These are phyloP conservation scores for Mycena rosella DNA, from an alignment of 768 basidiomycete genomes.

Conservation along the genomic window DNA sequence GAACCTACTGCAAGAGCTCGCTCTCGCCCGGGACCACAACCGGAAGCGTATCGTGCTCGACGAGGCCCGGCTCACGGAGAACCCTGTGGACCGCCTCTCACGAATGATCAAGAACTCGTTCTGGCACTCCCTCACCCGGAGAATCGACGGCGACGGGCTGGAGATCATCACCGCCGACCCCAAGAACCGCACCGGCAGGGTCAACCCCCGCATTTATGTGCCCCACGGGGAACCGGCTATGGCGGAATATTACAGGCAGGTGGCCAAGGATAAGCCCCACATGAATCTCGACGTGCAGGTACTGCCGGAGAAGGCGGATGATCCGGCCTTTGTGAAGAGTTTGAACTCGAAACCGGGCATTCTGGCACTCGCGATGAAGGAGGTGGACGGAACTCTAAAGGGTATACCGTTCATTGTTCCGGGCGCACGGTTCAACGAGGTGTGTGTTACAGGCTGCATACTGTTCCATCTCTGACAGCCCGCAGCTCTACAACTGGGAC, in stretches of 20 bases:
- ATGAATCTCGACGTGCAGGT: conserved; percentile 94
- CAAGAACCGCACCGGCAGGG: conserved; percentile 93
- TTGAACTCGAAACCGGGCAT: conserved; percentile 96
- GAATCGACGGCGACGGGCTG: conserved; percentile 96
- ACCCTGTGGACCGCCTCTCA: conserved; percentile 95
- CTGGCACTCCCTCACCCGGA: conserved; percentile 96
- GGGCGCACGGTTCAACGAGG: conserved; percentile 95
- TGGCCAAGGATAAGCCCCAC: conserved; percentile 92
- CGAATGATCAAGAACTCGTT: conserved; percentile 99
- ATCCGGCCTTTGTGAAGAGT: conserved; percentile 90
- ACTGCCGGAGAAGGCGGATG: conserved; percentile 88
- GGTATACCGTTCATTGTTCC: conserved; percentile 98
- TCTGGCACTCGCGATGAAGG: conserved; percentile 95
- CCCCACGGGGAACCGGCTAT: conserved; percentile 94
- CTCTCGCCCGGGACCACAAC: conserved; percentile 94
- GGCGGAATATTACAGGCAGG: conserved; percentile 94
- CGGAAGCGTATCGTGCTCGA: conserved; percentile 98
- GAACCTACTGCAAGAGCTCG: conserved; percentile 98
- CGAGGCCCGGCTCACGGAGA: conserved; percentile 96
- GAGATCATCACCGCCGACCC: conserved; percentile 99
- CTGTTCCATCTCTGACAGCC: conserved; percentile 15
- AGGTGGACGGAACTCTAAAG: conserved; percentile 87
- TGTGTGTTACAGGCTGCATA: conserved; percentile 48
- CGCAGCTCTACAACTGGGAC: conserved; percentile 93
- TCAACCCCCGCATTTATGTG: conserved; percentile 94